phyloP scores from a whole-genome alignment of 495 filamentous ascomycete genomes.

The Penicillium canescens region DNA sequence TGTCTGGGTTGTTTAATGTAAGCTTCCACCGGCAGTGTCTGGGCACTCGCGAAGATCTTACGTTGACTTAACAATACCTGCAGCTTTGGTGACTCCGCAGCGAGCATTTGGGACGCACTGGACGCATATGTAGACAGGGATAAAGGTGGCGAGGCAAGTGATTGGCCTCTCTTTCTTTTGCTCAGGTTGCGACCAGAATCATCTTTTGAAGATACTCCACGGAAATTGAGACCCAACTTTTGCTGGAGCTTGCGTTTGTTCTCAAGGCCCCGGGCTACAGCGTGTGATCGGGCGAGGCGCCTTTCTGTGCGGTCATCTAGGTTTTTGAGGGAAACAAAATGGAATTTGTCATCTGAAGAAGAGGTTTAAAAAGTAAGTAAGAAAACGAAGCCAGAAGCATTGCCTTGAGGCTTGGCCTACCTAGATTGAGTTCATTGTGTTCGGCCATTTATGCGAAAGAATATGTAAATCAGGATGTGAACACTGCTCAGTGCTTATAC shows the following conservation, averaged over 20 bases:
- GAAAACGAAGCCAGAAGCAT: too few species aligned
- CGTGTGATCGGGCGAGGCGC: conserved; percentile 35
- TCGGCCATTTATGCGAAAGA: neutral
- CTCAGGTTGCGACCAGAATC: neutral
- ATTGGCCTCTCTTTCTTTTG: neutral
- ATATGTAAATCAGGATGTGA: neutral
- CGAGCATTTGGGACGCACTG: conserved; percentile 31
- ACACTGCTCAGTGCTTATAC: too few species aligned
- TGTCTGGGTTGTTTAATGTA: conserved; percentile 9
- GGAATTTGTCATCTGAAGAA: conserved; percentile 11
- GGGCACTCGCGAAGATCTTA: conserved; percentile 17
- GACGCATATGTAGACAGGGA: conserved; percentile 2
- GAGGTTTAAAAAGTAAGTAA: neutral
- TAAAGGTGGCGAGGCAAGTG: neutral
- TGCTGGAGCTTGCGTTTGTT: conserved; percentile 35
- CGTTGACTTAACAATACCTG: conserved; percentile 25
- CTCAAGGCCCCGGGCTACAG: conserved; percentile 27
- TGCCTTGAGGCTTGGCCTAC: neutral
- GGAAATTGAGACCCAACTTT: conserved; percentile 29
- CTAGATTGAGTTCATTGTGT: neutral
- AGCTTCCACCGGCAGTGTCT: neutral
- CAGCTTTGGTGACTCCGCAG: conserved; percentile 30
- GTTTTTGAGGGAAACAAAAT: conserved; percentile 30
- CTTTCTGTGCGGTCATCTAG: conserved; percentile 19
- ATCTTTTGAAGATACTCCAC: conserved; percentile 5